Conservation (phyloP, 257 asterid genomes). For the Primulina eburnea region DNA sequence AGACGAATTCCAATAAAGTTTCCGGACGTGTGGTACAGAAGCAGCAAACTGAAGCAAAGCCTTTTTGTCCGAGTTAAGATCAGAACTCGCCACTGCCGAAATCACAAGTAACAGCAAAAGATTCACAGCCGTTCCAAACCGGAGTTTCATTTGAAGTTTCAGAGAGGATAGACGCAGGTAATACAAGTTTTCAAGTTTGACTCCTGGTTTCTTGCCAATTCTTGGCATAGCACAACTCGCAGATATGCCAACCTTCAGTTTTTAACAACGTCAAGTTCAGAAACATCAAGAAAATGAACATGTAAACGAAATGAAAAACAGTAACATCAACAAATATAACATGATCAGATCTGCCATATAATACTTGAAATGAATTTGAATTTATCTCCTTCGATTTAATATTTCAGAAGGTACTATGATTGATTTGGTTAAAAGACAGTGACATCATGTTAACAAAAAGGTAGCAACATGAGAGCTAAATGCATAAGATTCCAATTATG, state of each 20-base stretch:
- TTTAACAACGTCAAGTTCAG: not conserved
- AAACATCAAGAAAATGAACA: slow-evolving; percentile 8
- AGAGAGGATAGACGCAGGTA: not conserved
- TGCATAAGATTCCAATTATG: slow-evolving; percentile 25
- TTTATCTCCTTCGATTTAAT: slow-evolving; percentile 20
- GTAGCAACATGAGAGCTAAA: slow-evolving; percentile 27
- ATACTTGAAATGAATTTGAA: slow-evolving; percentile 14
- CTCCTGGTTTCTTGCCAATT: slow-evolving; percentile 12
- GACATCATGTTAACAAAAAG: slow-evolving; percentile 18
- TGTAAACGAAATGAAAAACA: slow-evolving; percentile 3
- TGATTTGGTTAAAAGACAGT: slow-evolving; percentile 25
- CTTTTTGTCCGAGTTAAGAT: slow-evolving; percentile 55
- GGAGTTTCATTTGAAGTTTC: slow-evolving; percentile 43
- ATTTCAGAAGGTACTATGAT: slow-evolving; percentile 10
- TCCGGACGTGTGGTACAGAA: slow-evolving; percentile 63
- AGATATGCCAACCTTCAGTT: not conserved
- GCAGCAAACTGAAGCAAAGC: slow-evolving; percentile 66
- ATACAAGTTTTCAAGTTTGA: slow-evolving; percentile 8
- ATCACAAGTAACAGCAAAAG: slow-evolving; percentile 33
- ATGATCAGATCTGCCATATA: not conserved
- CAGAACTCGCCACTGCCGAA: slow-evolving; percentile 32
- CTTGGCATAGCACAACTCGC: slow-evolving; percentile 2
- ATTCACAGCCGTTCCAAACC: slow-evolving; percentile 24
- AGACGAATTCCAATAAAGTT: slow-evolving; percentile 59
- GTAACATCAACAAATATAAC: not conserved